Base-by-base conservation (phyloP, 495 filamentous ascomycete species). In the Xylaria intraflava region DNA sequence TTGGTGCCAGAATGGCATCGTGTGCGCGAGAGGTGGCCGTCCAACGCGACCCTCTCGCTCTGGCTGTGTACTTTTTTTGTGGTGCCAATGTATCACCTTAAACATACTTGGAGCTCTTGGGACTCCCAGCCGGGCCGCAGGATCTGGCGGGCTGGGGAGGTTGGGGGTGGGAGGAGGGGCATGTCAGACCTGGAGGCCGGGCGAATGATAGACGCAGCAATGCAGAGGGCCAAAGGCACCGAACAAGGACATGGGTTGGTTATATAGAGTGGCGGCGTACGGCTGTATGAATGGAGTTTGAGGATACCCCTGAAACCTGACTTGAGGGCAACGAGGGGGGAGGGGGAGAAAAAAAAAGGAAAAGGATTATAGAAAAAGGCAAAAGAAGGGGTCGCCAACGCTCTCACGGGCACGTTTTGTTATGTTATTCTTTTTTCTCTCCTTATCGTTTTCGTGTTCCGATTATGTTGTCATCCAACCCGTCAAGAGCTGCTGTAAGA, bases 221-320 rank as follows among this genome's bases (percentile, higher is more conserved):
- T 50, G 51, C 42, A 46, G 29, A 55, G 50, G 29, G 46, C 31
- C n/a, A n/a, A 51, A 43, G 45, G 44, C 51, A 51, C 44, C 53
- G 55, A 58, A 45, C 38, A 46, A 51, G 55, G 57, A 55, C 53
- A 66, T 46, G 58, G 51, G 43, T 51, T 57, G 46, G 44, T 51
- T 49, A 22, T 55, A 53, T 57, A 50, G 49, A 51, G 53, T 47
- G 54, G 58, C 50, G 56, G 53, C 54, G 64, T 58, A 62, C 53
- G 64, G 61, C 51, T 66, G 61, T 64, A 66, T 49, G 58, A 50
- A 66, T 62, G 56, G 42, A 60, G 57, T 51, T 61, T 66, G 45
- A 53, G 56, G 54, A 66, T 66, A 66, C 64, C 64, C 64, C 51
- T 59, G 56, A 55, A 42, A 27, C 29, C 45, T 58, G 53, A 44